Evolutionary conservation across 768 basidiomycete species (phyloP), one percentile per base, ranked within the genome.

Genomic region (Saitozyma sp.): DNA sequence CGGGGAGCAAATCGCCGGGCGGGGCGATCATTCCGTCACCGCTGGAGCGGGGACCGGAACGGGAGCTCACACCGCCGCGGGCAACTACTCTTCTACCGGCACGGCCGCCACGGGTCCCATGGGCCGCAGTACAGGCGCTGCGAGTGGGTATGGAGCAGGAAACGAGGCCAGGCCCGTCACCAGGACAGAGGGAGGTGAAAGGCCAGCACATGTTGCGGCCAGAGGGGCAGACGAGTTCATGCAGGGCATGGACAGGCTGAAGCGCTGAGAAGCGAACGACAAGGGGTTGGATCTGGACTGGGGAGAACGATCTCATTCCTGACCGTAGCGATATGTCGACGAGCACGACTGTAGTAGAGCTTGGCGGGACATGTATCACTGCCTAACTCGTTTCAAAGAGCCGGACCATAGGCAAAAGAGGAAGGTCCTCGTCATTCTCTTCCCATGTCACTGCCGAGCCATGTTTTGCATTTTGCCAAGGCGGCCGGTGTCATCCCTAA

Each of bases 181-280:
- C 17, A 54, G 54, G 40, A 54, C 60, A 14, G 60, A 66, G 7
- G 65, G 61, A 0, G 67, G 67, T 9, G 51, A 69, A 50, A 8
- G 54, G 29, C 68, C 66, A 14, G 59, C 61, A 1, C 40, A 56
- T 13, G 68, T 69, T 10, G 71, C 71, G 45, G 63, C 68, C n/a
- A 64, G 43, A n/a, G 71, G 71, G 7, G 65, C 61, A 16, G 59
- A 66, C 40, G 71, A 73, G 58, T 46, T 73, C 9, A 58, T 63
- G 42, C 37, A 41, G 54, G 70, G 70, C 20, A 51, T 72, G 58
- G 56, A 59, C 20, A 49, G 46, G 8, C 42, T 72, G 13, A 56
- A 61, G 54, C 61, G 64, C 54, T 62, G 62, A 39, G 16, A 38
- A 29, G n/a, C 9, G 16, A 19, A 13, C 16, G 9, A 10, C 13